Percentiles rank a stretch among this genome's conserved stretches.
Conservation (phyloP, 805 yeast genomes). For the Monosporozyma aerobia region DNA sequence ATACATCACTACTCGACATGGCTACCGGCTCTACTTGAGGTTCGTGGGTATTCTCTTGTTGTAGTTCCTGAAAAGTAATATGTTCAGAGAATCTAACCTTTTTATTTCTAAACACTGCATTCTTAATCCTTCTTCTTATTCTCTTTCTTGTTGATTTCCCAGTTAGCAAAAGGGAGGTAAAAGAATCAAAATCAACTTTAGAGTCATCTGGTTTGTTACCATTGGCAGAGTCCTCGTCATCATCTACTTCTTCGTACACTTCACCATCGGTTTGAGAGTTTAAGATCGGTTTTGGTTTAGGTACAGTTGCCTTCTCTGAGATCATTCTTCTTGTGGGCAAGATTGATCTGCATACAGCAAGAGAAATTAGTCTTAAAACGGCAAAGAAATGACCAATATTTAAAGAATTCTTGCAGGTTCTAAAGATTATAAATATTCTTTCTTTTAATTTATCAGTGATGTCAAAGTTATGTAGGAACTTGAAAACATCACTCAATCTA, state of each 20-base stretch:
- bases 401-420: constrained; percentile 44
- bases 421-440: constrained; percentile 43
- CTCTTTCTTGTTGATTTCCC: constrained; percentile 55
- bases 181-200: constrained; percentile 72
- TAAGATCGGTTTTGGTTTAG: constrained; percentile 72
- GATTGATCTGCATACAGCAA: constrained; percentile 42
- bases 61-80: constrained; percentile 33
- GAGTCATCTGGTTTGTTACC: constrained; percentile 4
- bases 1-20: constrained; percentile 4
- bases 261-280: constrained; percentile 48
- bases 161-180: constrained; percentile 73
- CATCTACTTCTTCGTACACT: constrained; percentile 34
- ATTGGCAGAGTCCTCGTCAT: constrained; percentile 11
- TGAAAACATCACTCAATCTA: constrained; percentile 65
- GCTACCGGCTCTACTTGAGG: not conserved
- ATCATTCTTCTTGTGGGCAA: constrained; percentile 49
- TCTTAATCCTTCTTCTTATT: constrained; percentile 26
- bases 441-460: constrained; percentile 43
- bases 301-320: constrained; percentile 51
- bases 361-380: constrained; percentile 68
- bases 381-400: constrained; percentile 92
- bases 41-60: constrained; percentile 8
- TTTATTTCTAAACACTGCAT: constrained; percentile 38
- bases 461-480: constrained; percentile 68
- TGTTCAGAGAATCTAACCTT: constrained; percentile 69